Conservation (phyloP, 495 filamentous ascomycete genomes). For the Amphirosellinia nigrospora region DNA sequence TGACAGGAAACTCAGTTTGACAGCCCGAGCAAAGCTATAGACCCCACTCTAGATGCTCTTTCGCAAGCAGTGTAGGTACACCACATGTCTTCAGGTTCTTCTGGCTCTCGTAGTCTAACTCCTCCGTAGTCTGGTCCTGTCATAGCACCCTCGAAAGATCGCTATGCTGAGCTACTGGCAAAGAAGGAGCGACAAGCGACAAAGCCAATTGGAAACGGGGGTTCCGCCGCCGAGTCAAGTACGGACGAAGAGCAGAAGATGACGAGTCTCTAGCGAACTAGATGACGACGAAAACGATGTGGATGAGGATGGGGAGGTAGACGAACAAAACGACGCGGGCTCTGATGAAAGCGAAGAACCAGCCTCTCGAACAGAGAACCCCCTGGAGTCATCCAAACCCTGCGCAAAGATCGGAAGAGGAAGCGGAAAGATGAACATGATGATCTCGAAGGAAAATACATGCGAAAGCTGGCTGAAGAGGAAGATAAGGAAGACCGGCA, state of each 20-base stretch:
- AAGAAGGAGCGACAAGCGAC: constrained; percentile 37
- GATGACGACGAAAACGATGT: constrained; percentile 49
- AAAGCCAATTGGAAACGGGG: constrained; percentile 39
- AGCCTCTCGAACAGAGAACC: constrained; percentile 36
- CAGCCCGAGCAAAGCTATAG: constrained; percentile 61
- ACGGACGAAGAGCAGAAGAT: constrained; percentile 45
- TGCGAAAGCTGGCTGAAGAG: constrained; percentile 70
- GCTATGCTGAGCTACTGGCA: constrained; percentile 50
- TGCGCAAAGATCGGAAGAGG: constrained; percentile 68
- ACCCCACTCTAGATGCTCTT: constrained; percentile 81
- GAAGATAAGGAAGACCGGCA: constrained; percentile 50
- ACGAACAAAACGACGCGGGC: constrained; percentile 43
- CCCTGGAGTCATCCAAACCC: constrained; percentile 22
- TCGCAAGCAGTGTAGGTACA: constrained; percentile 75
- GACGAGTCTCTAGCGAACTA: constrained; percentile 46
- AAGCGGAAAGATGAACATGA: constrained; percentile 74
- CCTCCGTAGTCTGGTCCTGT: constrained; percentile 68
- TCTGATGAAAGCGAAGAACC: constrained; percentile 41
- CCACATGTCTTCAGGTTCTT: background rate
- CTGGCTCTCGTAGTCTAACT: constrained; percentile 30
- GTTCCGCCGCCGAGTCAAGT: constrained; percentile 32
- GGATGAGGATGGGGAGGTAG: constrained; percentile 50
- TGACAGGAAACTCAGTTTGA: constrained; percentile 41
- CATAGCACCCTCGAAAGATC: constrained; percentile 59
- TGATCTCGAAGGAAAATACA: constrained; percentile 81